These are phyloP conservation scores for Rosa persica DNA, from an alignment of 306 rosid species.

Conservation along the genomic window DNA sequence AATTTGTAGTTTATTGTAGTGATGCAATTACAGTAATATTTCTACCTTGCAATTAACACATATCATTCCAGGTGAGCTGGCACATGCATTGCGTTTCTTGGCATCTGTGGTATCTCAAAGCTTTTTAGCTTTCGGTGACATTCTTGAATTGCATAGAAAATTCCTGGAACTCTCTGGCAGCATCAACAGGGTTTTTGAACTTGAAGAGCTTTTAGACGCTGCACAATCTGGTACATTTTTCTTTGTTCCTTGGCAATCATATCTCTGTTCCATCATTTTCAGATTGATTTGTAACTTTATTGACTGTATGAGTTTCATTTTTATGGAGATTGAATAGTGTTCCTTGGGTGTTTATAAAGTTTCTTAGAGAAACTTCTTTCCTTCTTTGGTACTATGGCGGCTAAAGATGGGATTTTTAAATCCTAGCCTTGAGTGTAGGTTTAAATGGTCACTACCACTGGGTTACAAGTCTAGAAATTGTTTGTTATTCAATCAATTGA, in stretches of 20 bases:
- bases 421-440: not conserved
- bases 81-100: constrained; percentile 94
- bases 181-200: constrained; percentile 85
- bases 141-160: constrained; percentile 88
- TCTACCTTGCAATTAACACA: constrained; percentile 18
- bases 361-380: not conserved
- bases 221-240: constrained; percentile 71
- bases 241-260: constrained; percentile 2
- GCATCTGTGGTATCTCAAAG: constrained; percentile 99
- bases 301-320: not conserved
- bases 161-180: constrained; percentile 92
- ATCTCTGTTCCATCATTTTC: not conserved
- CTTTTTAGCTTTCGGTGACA: constrained; percentile 98
- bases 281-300: not conserved
- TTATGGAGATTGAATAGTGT: not conserved
- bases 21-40: constrained; percentile 5
- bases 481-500: not conserved
- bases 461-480: not conserved
- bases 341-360: not conserved
- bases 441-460: not conserved
- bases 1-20: constrained; percentile 21
- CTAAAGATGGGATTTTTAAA: not conserved
- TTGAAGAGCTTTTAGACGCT: constrained; percentile 85
- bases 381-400: not conserved
- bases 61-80: constrained; percentile 76